Conservation (phyloP, 805 yeast genomes). For the Candida koratica region DNA sequence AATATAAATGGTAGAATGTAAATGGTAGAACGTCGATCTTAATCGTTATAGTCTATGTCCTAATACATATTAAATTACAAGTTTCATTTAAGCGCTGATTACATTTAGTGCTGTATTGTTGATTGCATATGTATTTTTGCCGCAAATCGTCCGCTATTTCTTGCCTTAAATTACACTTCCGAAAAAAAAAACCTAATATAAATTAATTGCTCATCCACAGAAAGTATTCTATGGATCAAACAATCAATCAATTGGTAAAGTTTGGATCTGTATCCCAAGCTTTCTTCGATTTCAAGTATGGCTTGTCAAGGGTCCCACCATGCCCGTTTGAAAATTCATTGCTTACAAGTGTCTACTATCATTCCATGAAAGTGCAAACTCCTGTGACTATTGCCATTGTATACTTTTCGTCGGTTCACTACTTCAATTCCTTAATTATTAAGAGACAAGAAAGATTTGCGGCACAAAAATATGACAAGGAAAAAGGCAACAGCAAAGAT, state of each 20-base stretch:
- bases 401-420: constrained; percentile 58
- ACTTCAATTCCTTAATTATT: constrained; percentile 45
- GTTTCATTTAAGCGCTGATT: no score
- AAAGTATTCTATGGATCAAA: constrained; percentile 12
- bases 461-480: constrained; percentile 17
- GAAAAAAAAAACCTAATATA: neutral
- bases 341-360: constrained; percentile 34
- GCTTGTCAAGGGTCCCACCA: constrained; percentile 27
- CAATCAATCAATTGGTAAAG: constrained; percentile 18
- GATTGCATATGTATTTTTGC: no score
- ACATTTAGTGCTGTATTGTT: no score
- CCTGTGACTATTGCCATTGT: constrained; percentile 56
- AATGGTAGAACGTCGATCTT: no score
- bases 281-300: constrained; percentile 29
- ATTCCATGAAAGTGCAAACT: constrained; percentile 46
- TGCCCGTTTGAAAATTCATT: constrained; percentile 31
- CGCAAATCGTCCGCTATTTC: neutral
- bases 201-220: no score
- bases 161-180: neutral
- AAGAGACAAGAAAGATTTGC: constrained; percentile 39
- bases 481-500: no score
- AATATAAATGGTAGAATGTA: no score
- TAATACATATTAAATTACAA: no score
- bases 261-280: constrained; percentile 34
- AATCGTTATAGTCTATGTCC: no score